A percentile compares a stretch with the other conserved stretches of the same genome.
phyloP scores from a whole-genome alignment of 2,329 filamentous ascomycete genomes.

The Teratosphaeria gauchensis region DNA sequence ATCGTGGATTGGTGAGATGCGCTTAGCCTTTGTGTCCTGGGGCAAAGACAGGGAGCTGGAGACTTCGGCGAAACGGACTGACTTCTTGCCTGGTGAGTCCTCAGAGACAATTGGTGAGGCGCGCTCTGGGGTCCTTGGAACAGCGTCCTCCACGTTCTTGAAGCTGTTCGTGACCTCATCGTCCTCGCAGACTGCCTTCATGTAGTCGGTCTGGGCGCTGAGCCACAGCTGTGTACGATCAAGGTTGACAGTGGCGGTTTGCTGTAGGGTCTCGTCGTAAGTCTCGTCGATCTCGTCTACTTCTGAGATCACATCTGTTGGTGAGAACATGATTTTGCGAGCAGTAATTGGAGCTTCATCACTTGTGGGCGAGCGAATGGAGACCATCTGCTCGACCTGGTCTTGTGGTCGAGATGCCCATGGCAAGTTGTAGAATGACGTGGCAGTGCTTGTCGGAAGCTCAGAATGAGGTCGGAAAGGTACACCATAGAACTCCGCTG shows the following conservation, averaged over 20 bases:
- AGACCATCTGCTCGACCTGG: slow-evolving; percentile 59
- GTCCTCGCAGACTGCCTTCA: slow-evolving; percentile 24
- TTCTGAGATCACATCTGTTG: slow-evolving; percentile 28
- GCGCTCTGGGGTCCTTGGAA: slow-evolving; percentile 22
- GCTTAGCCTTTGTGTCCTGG: slow-evolving; percentile 13
- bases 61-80: slow-evolving; percentile 52
- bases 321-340: slow-evolving; percentile 39
- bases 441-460: slow-evolving; percentile 79
- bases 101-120: slow-evolving; percentile 11
- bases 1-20: slow-evolving; percentile 27
- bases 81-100: slow-evolving; percentile 52
- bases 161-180: slow-evolving; percentile 21
- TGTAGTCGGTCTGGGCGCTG: slow-evolving; percentile 65
- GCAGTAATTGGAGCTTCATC: slow-evolving; percentile 53
- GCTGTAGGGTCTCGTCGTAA: slow-evolving; percentile 64
- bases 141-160: slow-evolving; percentile 18
- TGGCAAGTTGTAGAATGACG: slow-evolving; percentile 79
- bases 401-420: slow-evolving; percentile 42
- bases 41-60: slow-evolving; percentile 3
- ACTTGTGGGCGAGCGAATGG: slow-evolving; percentile 35
- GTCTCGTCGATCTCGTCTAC: slow-evolving; percentile 51
- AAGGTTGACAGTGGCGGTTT: slow-evolving; percentile 61
- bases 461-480: slow-evolving; percentile 51
- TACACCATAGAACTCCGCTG: slow-evolving; percentile 79
- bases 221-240: slow-evolving; percentile 85